Evolutionary conservation across 371 early-diverging fungal species (phyloP), one percentile per base, ranked within the genome.

Genomic region (Mucor plumbeus): DNA sequence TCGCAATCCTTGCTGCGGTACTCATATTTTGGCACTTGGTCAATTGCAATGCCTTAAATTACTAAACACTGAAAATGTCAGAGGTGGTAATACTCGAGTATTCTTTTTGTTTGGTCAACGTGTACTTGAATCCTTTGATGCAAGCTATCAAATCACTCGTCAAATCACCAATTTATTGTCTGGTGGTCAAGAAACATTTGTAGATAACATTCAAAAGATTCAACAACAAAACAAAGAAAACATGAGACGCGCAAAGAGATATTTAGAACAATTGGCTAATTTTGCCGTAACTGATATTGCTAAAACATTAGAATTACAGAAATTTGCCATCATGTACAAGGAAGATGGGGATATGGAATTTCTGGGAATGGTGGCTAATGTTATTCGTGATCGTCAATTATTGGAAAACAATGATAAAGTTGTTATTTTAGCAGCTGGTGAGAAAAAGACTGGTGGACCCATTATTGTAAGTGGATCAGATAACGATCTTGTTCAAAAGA

Each of bases 1-100:
- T 57, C 68, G 44, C n/a, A 90, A 91, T 68, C 87, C 89, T n/a
- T 93, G 94, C 75, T 93, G 93, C 58, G 94, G 94, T n/a, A 93
- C 94, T 3, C 93, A 92, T 59, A 84, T 93, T 53, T 47, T 58
- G 1, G 75, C 68, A 5, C 80, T 89, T 14, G 82, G 89, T 7
- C 86, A 92, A 61, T 73, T 92, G 14, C 91, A 92, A 66, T 75
- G 75, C 60, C 56, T 89, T 59, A 91, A 90, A 65, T 63, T 92
- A 4, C 79, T 88, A 7, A 85, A 85, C 59, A 85, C 87, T 0
- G 92, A 91, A 66, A 88, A 82, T 35, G 80, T 91, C 26, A 85
- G 92, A 7, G 91, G 91, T 41, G 90, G 85, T 35, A 91, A 91
- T 65, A 80, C 80, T 6, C 84, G 90, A 6, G 62, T 92, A 10